These are phyloP conservation scores for Gillenia trifoliata DNA, from an alignment of 306 rosid genomes.

Conservation along the genomic window DNA sequence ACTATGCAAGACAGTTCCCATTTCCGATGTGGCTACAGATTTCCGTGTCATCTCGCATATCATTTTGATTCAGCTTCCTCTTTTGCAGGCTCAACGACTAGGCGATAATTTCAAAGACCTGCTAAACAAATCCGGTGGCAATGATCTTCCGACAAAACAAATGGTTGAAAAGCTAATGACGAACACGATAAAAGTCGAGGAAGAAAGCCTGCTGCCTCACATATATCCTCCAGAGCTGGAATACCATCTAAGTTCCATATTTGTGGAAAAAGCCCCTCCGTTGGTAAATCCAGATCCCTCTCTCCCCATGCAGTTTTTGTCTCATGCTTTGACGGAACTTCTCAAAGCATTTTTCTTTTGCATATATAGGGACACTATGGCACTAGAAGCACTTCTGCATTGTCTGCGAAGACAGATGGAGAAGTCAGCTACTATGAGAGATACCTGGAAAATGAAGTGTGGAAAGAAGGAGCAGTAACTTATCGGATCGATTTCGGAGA, in stretches of 20 bases:
- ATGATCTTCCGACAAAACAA: conserved; percentile 49
- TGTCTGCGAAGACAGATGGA: conserved; percentile 48
- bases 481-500: conserved; percentile 24
- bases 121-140: conserved; percentile 29
- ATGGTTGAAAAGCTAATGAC: conserved; percentile 66
- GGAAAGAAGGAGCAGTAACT: conserved; percentile 49
- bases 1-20: no score
- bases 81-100: conserved; percentile 60
- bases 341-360: conserved; percentile 10
- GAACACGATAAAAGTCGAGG: conserved; percentile 51
- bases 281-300: conserved; percentile 29
- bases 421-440: conserved; percentile 60
- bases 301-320: not conserved
- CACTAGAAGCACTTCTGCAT: conserved; percentile 75
- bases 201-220: conserved; percentile 46
- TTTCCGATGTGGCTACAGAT: not conserved
- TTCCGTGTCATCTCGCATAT: not conserved
- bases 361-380: conserved; percentile 60
- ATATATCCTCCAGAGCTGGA: conserved; percentile 49
- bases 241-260: conserved; percentile 52
- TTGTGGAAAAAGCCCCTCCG: conserved; percentile 36
- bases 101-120: conserved; percentile 48
- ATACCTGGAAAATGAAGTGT: conserved; percentile 38
- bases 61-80: not conserved
- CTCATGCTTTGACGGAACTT: not conserved